Percentiles rank a stretch among this genome's conserved stretches.
phyloP scores from a whole-genome alignment of 306 rosid genomes.

The Corylus heterophylla region DNA sequence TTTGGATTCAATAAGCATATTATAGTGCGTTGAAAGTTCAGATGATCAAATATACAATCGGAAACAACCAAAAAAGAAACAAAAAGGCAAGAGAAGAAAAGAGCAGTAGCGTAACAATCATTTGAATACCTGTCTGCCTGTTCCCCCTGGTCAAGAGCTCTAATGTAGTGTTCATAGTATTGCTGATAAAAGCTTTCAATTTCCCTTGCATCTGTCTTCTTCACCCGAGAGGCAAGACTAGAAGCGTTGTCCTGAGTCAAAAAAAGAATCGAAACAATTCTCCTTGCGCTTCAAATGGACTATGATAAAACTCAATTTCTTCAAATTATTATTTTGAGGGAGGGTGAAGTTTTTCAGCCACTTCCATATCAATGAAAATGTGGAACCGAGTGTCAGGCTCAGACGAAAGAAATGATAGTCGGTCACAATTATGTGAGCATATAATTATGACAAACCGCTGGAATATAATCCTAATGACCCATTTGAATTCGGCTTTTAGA shows the following conservation, averaged over 20 bases:
- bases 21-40: not conserved
- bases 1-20: conserved; percentile 7
- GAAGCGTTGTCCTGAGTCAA: conserved; percentile 71
- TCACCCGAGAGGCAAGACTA: conserved; percentile 68
- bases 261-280: not conserved
- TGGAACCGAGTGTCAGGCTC: not conserved
- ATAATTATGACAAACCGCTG: not conserved
- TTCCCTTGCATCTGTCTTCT: conserved; percentile 96
- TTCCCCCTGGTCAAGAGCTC: conserved; percentile 90
- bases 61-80: not conserved
- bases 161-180: conserved; percentile 84
- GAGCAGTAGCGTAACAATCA: not conserved
- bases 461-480: not conserved
- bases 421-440: not conserved
- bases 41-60: not conserved
- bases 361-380: not conserved
- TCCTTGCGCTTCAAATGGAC: not conserved
- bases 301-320: not conserved
- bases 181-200: conserved; percentile 90
- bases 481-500: not conserved
- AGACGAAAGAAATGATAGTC: not conserved
- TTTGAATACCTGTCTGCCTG: conserved; percentile 74
- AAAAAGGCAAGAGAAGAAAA: not conserved
- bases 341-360: not conserved
- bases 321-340: conserved; percentile 3